Evolutionary conservation across 306 rosid species (phyloP).

Genomic region (Heteromeles arbutifolia): DNA sequence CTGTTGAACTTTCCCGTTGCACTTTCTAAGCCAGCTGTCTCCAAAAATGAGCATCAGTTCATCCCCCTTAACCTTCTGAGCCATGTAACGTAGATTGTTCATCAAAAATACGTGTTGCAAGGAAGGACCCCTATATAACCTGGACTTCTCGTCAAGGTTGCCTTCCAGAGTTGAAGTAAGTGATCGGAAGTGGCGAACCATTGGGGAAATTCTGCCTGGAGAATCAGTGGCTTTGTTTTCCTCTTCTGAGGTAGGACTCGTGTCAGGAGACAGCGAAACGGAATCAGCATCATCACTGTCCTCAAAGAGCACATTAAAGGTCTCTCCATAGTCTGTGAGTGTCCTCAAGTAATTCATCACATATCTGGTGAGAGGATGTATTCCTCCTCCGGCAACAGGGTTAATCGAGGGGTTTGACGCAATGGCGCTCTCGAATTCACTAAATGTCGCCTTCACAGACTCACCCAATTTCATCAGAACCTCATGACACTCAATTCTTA

Average conservation of each 20-base stretch:
- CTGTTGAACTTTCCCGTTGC: slow-evolving; percentile 70
- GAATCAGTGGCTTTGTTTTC: slow-evolving; percentile 32
- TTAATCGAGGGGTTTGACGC: slow-evolving; percentile 58
- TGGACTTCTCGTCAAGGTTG: slow-evolving; percentile 68
- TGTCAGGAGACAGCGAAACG: slow-evolving; percentile 43
- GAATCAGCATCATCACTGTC: slow-evolving; percentile 40
- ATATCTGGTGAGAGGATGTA: slow-evolving; percentile 73
- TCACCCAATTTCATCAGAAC: slow-evolving; percentile 67
- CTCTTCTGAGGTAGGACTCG: slow-evolving; percentile 47
- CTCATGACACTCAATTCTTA: slow-evolving; percentile 61
- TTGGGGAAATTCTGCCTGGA: slow-evolving; percentile 34
- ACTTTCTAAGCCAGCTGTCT: slow-evolving; percentile 77
- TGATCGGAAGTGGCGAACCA: slow-evolving; percentile 54
- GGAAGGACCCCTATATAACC: slow-evolving; percentile 54
- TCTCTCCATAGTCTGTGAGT: slow-evolving; percentile 60
- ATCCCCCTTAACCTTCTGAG: slow-evolving; percentile 71
- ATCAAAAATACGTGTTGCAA: slow-evolving; percentile 83
- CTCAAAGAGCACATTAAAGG: slow-evolving; percentile 59
- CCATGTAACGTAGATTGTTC: slow-evolving; percentile 91
- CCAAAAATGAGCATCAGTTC: slow-evolving; percentile 59
- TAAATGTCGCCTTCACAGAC: slow-evolving; percentile 58
- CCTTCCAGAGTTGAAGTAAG: slow-evolving; percentile 57
- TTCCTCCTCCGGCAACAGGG: slow-evolving; percentile 74
- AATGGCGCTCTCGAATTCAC: slow-evolving; percentile 63
- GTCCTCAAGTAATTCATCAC: slow-evolving; percentile 80